Evolutionary conservation across 257 asterid genomes (phyloP), one percentile per base, ranked within the genome.

Genomic region (Perilla frutescens): DNA sequence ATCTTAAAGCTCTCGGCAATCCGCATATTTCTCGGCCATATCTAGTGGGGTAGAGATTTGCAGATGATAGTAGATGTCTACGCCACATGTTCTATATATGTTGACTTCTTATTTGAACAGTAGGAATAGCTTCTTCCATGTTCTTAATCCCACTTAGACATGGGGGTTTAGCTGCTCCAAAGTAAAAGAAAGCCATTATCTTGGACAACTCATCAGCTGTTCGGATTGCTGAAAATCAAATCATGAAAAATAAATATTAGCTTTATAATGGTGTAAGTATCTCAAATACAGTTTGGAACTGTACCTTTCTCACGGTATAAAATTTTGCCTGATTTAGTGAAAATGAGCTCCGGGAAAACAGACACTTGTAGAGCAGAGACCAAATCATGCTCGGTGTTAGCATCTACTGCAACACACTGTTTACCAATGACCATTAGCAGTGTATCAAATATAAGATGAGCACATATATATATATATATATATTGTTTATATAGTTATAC

Each of bases 151-250:
- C 76, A 56, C 37, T 81, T 62, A 93, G 81, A 74, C 91, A 91
- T 62, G 92, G 91, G 63, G 98, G 98, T 77, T 85, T 91, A 65
- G 93, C 96, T 14, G 96, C 98, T 80, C 97, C 96, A 58, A 61
- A 91, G 79, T 91, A 93, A 73, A 86, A 91, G 91, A 89, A 89
- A 3, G 97, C 96, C 96, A 93, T 93, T 65, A 93, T 91, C 84
- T 88, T 91, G 36, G 98, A 91, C 72, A 93, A 69, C 81, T 93
- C 98, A 74, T 91, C 94, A 56, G 98, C 91, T 58, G 91, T 84
- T 75, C 92, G 88, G 60, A 76, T 78, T 54, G 71, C 98, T 93
- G 81, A 77, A 78, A 43, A 56, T 39, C 66, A 66, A 78, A 55
- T 26, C 55, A 78, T 65, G 39, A 1, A 29, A 8, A 31, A 8